Evolutionary conservation across 805 yeast species (phyloP), one percentile per base, ranked within the genome.

Genomic region (Starmerella roubikii): DNA sequence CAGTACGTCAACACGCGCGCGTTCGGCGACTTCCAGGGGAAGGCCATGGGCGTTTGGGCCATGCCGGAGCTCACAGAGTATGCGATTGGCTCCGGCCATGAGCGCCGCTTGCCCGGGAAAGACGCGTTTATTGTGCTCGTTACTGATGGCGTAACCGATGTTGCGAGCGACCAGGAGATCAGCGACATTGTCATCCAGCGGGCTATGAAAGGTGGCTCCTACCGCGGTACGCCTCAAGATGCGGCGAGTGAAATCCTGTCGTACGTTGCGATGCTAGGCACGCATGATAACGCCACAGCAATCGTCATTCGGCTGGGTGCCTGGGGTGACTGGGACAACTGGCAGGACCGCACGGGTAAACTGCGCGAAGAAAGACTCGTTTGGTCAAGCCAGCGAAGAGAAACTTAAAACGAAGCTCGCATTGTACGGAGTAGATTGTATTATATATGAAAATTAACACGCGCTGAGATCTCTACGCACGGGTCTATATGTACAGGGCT

Each of bases 271-370:
- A 81, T 81, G 30, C 70, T 86, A 8, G 94, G 94, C 12, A 91
- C 94, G 2, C 85, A 82, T 52, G 98, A 91, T 57, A 91, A 91
- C 59, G 93, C 97, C n/a, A 84, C 96, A 2, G 84, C 95, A 55
- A 53, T 79, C 45, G 81, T 91, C 4, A 59, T 88, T 10, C 65
- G 93, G 42, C 62, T 91, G 40, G 68, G 71, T 26, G 94, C 94
- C 9, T 91, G 98, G 98, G 95, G 94, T 5, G 70, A 74, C 39
- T 91, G 98, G 96, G 88, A 91, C 7, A 41, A 49, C 25, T 60
- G 70, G 40, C 53, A 66, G 3, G 97, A 88, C 60, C 63, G 93
- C 34, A 84, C 96, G 0, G 96, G 95, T 0, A 70, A 68, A 32
- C 57, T 73, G 40, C 67, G 98, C 46, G 94, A 81, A 56, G 27